Conservation (phyloP, 2,329 filamentous ascomycete species). For the Diaporthe citri region DNA sequence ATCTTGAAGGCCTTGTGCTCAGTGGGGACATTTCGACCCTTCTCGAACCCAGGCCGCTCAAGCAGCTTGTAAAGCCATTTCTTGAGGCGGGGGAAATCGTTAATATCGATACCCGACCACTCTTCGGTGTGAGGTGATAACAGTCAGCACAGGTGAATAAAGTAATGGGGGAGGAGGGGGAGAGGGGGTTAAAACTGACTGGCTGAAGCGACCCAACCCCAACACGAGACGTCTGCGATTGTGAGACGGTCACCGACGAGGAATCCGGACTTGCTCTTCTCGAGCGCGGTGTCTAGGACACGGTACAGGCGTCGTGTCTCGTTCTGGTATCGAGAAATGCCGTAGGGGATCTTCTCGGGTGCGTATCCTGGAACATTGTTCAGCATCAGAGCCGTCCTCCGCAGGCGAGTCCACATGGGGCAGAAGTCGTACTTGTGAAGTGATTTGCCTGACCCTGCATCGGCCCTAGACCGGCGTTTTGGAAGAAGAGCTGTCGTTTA, state of each 20-base stretch:
- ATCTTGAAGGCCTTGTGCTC: conserved; percentile 67
- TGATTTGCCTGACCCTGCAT: conserved; percentile 89
- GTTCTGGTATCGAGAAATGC: conserved; percentile 83
- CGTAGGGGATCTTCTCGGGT: conserved; percentile 85
- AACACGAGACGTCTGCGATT: conserved; percentile 83
- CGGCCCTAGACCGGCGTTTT: conserved; percentile 85
- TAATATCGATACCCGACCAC: conserved; percentile 76
- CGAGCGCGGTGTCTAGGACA: conserved; percentile 80
- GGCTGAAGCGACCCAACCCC: conserved; percentile 78
- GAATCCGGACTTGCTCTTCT: conserved; percentile 66
- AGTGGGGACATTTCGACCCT: conserved; percentile 76
- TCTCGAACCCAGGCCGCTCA: conserved; percentile 78
- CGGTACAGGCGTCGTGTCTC: conserved; percentile 87
- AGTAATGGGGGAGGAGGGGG: neutral
- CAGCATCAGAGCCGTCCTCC: neutral
- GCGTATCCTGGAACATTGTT: conserved; percentile 70
- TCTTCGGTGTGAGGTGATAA: conserved; percentile 52
- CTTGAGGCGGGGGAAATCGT: conserved; percentile 81
- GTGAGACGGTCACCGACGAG: conserved; percentile 77
- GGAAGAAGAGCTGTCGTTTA: conserved; percentile 69
- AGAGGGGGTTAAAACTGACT: conserved; percentile 54
- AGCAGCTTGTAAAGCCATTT: conserved; percentile 82
- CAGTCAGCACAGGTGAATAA: neutral
- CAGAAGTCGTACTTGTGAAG: conserved; percentile 70
- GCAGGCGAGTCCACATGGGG: too few species aligned